These are phyloP conservation scores for Termitomyces sp. DNA, from an alignment of 768 basidiomycete species.

Conservation along the genomic window DNA sequence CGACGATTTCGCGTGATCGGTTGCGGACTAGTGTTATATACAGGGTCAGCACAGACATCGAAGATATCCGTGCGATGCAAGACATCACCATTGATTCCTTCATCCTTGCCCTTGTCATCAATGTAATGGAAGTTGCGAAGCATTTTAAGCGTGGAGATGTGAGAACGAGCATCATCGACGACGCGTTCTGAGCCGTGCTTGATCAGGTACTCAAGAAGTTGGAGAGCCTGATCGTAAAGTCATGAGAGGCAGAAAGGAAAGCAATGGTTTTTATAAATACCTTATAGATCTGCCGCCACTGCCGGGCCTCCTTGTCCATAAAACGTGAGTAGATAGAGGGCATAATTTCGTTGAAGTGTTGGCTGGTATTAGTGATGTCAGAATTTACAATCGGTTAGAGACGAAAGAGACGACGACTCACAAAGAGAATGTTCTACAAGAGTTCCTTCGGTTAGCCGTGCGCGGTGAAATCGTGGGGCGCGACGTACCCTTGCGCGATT, in stretches of 20 bases:
- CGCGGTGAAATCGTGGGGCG: background rate
- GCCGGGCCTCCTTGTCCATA: conserved; percentile 96
- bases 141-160: conserved; percentile 96
- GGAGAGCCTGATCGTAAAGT: conserved; percentile 57
- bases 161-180: conserved; percentile 94
- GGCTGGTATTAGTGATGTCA: conserved; percentile 40
- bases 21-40: conserved; percentile 72
- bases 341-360: conserved; percentile 99
- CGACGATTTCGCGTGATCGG: conserved; percentile 88
- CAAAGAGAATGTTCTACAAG: conserved; percentile 91
- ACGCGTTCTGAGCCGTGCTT: conserved; percentile 98
- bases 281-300: conserved; percentile 99
- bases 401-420: conserved; percentile 33
- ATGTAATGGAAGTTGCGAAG: conserved; percentile 96
- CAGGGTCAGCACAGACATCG: background rate
- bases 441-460: background rate
- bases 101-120: conserved; percentile 98
- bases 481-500: conserved; percentile 84
- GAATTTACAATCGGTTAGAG: background rate
- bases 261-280: conserved; percentile 28
- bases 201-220: conserved; percentile 91
- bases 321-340: conserved; percentile 92
- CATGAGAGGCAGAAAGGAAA: background rate
- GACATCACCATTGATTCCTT: conserved; percentile 83
- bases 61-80: background rate